A percentile compares a stretch with the other conserved stretches of the same genome.
phyloP scores from a whole-genome alignment of 768 basidiomycete genomes.

The Mycena vulgaris region DNA sequence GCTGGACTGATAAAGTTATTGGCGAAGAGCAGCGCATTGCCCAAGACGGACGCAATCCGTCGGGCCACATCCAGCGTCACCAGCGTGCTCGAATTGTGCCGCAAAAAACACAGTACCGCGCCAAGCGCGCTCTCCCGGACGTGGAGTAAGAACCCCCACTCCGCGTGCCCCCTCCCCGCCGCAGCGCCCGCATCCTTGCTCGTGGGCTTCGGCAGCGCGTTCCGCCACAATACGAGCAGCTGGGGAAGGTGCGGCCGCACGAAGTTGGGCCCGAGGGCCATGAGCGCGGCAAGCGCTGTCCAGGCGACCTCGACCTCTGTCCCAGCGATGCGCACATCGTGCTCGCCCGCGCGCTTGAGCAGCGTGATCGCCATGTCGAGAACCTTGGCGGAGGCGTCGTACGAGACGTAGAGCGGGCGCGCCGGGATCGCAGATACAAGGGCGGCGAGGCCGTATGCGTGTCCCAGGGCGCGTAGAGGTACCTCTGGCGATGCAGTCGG shows the following conservation, averaged over 20 bases:
- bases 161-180: slow-evolving; percentile 68
- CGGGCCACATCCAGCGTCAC: slow-evolving; percentile 94
- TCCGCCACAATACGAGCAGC: slow-evolving; percentile 95
- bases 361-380: slow-evolving; percentile 93
- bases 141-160: slow-evolving; percentile 93
- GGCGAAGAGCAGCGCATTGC: slow-evolving; percentile 92
- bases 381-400: slow-evolving; percentile 92
- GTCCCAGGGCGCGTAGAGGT: slow-evolving; percentile 82
- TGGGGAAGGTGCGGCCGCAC: slow-evolving; percentile 95
- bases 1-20: slow-evolving; percentile 85
- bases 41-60: slow-evolving; percentile 87
- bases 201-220: slow-evolving; percentile 95
- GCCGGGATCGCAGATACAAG: slow-evolving; percentile 89
- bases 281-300: slow-evolving; percentile 91
- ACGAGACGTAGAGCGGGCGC: slow-evolving; percentile 93
- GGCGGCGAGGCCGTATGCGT: slow-evolving; percentile 91
- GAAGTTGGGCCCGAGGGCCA: slow-evolving; percentile 94
- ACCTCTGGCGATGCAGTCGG: slow-evolving; percentile 83
- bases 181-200: slow-evolving; percentile 81
- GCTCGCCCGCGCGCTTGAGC: slow-evolving; percentile 92
- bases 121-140: slow-evolving; percentile 93
- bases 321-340: slow-evolving; percentile 85
- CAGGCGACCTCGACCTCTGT: slow-evolving; percentile 95
- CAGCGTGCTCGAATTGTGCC: slow-evolving; percentile 80
- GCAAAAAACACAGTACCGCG: slow-evolving; percentile 90